phyloP scores from a whole-genome alignment of 306 rosid genomes.

The Aeschynomene evenia region DNA sequence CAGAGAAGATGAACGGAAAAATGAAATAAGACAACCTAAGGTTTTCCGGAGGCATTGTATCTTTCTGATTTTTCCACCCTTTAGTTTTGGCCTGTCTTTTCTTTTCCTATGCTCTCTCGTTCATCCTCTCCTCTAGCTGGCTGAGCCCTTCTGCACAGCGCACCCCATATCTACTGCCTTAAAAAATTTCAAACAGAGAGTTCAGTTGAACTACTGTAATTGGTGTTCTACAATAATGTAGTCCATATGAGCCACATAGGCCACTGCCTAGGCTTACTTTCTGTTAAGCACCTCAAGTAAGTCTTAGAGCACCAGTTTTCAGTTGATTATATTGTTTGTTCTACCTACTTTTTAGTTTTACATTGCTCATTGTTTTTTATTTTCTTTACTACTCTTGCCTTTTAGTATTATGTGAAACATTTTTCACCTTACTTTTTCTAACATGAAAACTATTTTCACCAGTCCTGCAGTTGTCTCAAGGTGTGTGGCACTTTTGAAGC shows the following conservation, averaged over 20 bases:
- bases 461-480: slow-evolving; percentile 98
- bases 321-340: background rate
- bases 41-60: background rate
- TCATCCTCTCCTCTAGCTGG: background rate
- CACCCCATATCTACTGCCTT: background rate
- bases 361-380: background rate
- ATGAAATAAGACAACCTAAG: background rate
- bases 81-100: background rate
- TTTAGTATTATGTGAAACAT: slow-evolving; percentile 16
- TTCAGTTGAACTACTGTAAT: background rate
- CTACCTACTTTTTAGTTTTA: background rate
- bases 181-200: slow-evolving; percentile 3
- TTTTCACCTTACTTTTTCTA: slow-evolving; percentile 28
- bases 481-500: slow-evolving; percentile 92
- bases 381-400: slow-evolving; percentile 25
- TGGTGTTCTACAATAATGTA: background rate
- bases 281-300: background rate
- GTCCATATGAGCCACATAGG: background rate
- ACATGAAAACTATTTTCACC: slow-evolving; percentile 46
- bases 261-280: background rate
- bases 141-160: background rate
- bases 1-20: slow-evolving; percentile 20
- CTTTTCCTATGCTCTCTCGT: background rate
- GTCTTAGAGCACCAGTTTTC: background rate
- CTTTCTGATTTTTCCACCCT: background rate